A percentile compares a stretch with the other conserved stretches of the same genome.
Conservation (phyloP, 495 filamentous ascomycete genomes). For the Aspergillus nanangensis region DNA sequence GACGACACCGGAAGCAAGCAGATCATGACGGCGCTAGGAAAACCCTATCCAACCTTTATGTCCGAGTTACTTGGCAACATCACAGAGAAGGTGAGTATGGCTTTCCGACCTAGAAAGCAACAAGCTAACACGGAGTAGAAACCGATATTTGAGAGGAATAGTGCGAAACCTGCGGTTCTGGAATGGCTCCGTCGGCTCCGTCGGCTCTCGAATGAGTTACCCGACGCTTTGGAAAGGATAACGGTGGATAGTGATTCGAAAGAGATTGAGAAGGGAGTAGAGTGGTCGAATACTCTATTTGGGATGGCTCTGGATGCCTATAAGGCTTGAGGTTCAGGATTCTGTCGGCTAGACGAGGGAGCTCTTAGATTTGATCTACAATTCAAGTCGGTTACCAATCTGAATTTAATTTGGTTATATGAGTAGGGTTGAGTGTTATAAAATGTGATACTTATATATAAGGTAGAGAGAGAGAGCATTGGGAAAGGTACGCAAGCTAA, state of each 20-base stretch:
- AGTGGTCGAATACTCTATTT: neutral
- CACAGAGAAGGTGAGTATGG: neutral
- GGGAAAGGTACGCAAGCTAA: too few relatives aligned
- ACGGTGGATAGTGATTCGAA: neutral
- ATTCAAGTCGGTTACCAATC: too few relatives aligned
- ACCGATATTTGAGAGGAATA: neutral
- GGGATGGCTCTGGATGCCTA: neutral
- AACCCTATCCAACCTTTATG: constrained; percentile 1
- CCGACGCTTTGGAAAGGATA: neutral
- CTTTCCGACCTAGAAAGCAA: too few relatives aligned
- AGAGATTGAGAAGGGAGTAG: neutral
- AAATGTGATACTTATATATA: too few relatives aligned
- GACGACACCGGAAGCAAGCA: neutral
- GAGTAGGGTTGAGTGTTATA: too few relatives aligned
- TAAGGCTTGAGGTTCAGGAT: too few relatives aligned
- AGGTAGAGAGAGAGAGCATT: too few relatives aligned
- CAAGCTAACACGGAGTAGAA: too few relatives aligned
- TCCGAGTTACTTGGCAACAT: neutral
- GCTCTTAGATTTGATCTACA: too few relatives aligned
- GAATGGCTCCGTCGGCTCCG: too few relatives aligned
- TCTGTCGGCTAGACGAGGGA: neutral
- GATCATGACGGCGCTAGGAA: neutral
- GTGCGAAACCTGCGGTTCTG: too few relatives aligned
- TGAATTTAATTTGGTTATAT: too few relatives aligned
- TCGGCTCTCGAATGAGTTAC: neutral